phyloP scores from a whole-genome alignment of 495 filamentous ascomycete species.

The Penicillium steckii region DNA sequence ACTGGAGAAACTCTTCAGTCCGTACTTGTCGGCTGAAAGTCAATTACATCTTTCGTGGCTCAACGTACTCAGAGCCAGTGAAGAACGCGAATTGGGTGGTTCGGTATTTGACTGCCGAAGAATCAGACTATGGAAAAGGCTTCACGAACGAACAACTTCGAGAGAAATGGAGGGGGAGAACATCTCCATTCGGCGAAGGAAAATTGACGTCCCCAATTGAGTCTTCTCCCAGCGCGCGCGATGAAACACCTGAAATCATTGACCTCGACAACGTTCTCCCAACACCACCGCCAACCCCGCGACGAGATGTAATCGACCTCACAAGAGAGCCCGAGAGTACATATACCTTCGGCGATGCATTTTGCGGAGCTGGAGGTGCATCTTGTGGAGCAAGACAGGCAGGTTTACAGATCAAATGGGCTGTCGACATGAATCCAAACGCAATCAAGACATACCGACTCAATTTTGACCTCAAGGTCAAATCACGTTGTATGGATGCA shows the following conservation, averaged over 20 bases:
- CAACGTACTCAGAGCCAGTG: neutral
- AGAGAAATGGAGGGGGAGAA: neutral
- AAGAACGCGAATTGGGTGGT: neutral
- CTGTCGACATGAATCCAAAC: slow-evolving; percentile 56
- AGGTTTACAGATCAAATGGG: slow-evolving; percentile 58
- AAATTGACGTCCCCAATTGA: neutral
- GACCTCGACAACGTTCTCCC: slow-evolving; percentile 11
- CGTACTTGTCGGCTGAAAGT: neutral
- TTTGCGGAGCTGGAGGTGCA: slow-evolving; percentile 76
- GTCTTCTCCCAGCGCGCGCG: neutral
- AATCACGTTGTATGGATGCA: neutral
- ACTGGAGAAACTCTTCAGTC: neutral
- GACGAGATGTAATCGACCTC: slow-evolving; percentile 16
- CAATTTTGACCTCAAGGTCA: slow-evolving; percentile 54
- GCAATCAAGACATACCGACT: slow-evolving; percentile 56
- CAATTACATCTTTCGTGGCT: neutral
- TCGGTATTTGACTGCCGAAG: neutral
- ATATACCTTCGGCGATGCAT: slow-evolving; percentile 70
- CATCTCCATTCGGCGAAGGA: neutral
- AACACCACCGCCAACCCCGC: neutral
- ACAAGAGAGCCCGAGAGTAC: slow-evolving; percentile 11
- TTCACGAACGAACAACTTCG: neutral
- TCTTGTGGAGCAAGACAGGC: slow-evolving; percentile 66
- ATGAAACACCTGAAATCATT: slow-evolving; percentile 2
- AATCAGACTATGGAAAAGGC: neutral